These are phyloP conservation scores for Arabidopsis lyrata DNA, from an alignment of 441 rosid genomes.

Conservation along the genomic window DNA sequence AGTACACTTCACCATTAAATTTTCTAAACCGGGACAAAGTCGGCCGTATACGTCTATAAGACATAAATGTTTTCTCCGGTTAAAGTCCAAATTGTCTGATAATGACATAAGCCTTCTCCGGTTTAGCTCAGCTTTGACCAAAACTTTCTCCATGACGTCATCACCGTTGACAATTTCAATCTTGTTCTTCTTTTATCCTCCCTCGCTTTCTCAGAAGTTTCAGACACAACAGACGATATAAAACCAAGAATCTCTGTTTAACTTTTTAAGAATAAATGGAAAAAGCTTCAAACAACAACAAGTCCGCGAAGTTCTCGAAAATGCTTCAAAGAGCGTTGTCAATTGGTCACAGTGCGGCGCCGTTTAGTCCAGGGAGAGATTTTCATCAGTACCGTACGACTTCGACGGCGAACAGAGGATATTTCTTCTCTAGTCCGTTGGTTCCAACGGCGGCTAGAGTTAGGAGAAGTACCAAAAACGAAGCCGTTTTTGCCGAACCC, in stretches of 20 bases:
- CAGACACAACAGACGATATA: conserved; percentile 34
- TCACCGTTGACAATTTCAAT: conserved; percentile 35
- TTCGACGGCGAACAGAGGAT: conserved; percentile 45
- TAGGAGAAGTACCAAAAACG: conserved; percentile 48
- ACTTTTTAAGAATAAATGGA: conserved; percentile 31
- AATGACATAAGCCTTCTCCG: conserved; percentile 28
- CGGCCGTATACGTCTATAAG: conserved; percentile 12
- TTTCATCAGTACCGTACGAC: conserved; percentile 35
- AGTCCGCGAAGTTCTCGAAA: conserved; percentile 61
- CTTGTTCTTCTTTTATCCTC: neutral
- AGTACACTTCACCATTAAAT: conserved; percentile 10
- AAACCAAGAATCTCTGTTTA: conserved; percentile 24
- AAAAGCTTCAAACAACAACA: conserved; percentile 28
- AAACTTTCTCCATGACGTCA: neutral
- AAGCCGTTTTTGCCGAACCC: conserved; percentile 65
- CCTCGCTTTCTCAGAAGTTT: conserved; percentile 36
- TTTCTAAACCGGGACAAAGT: conserved; percentile 31
- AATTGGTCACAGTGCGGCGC: conserved; percentile 55
- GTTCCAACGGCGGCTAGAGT: conserved; percentile 62
- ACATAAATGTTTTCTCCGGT: conserved; percentile 30
- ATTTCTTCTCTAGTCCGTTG: conserved; percentile 64
- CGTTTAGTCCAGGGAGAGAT: conserved; percentile 72
- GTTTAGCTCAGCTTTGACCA: conserved; percentile 40
- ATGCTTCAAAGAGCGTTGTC: conserved; percentile 68
- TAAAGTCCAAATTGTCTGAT: conserved; percentile 15